Percentiles rank a stretch among this genome's conserved stretches.
Evolutionary conservation across 2,329 filamentous ascomycete species (phyloP).

Genomic region (Phaeosphaeriaceae sp.): DNA sequence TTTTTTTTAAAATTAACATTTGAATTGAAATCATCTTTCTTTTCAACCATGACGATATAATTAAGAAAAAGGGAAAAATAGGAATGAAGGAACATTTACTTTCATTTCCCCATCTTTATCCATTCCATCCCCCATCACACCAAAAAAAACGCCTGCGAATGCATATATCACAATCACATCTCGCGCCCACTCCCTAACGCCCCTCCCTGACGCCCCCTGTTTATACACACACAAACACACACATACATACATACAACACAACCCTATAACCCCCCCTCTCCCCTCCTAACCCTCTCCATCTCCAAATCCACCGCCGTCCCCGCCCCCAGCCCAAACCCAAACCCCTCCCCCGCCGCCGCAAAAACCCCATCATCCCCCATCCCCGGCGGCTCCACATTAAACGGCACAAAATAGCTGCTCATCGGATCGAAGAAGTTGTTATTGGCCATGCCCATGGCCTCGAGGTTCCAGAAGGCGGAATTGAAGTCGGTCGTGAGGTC

Average conservation of each 20-base stretch:
- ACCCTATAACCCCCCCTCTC: background rate
- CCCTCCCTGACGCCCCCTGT: no score
- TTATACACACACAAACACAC: background rate
- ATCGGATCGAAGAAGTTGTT: slow-evolving; percentile 50
- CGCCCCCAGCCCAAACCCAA: slow-evolving; percentile 30
- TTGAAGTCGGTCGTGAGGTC: slow-evolving; percentile 42
- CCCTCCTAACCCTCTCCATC: slow-evolving; percentile 15
- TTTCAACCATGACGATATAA: no score
- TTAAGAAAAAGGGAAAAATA: no score
- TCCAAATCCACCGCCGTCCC: slow-evolving; percentile 26
- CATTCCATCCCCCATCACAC: no score
- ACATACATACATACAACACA: background rate
- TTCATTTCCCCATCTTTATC: no score
- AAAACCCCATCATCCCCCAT: slow-evolving; percentile 47
- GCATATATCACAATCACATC: no score
- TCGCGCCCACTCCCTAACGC: no score
- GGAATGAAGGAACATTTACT: no score
- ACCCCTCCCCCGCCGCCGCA: slow-evolving; percentile 23
- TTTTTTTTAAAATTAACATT: no score
- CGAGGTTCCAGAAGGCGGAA: slow-evolving; percentile 42
- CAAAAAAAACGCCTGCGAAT: no score
- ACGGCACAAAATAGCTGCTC: slow-evolving; percentile 90
- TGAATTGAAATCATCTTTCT: no score
- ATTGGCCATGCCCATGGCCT: slow-evolving; percentile 34
- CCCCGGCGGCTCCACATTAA: slow-evolving; percentile 80